A percentile compares a stretch with the other conserved stretches of the same genome.
phyloP scores from a whole-genome alignment of 2,329 filamentous ascomycete genomes.

The Myrmaecium sp. region DNA sequence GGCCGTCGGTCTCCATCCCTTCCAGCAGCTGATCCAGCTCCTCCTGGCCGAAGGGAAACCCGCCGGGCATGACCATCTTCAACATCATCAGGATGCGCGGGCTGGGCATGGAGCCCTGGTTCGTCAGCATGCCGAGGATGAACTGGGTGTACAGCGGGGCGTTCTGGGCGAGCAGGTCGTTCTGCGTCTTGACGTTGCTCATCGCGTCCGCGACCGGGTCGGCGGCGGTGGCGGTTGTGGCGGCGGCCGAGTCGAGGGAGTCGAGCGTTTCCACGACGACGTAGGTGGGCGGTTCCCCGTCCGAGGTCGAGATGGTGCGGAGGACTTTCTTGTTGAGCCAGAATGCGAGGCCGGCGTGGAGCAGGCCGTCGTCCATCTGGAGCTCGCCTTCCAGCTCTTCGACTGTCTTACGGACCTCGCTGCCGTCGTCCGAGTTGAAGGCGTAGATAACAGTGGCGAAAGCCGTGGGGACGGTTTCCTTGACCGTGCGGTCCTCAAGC shows the following conservation, averaged over 20 bases:
- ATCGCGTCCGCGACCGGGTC: conserved; percentile 22
- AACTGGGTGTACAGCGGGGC: conserved; percentile 76
- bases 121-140: conserved; percentile 88
- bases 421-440: conserved; percentile 41
- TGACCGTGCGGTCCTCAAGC: conserved; percentile 61
- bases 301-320: conserved; percentile 33
- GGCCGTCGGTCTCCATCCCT: conserved; percentile 62
- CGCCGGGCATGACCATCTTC: conserved; percentile 75
- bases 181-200: conserved; percentile 32
- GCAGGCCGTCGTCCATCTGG: conserved; percentile 57
- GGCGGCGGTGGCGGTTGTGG: conserved; percentile 19
- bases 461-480: conserved; percentile 61
- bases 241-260: conserved; percentile 12
- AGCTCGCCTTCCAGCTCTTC: conserved; percentile 35
- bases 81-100: conserved; percentile 83
- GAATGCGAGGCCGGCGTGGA: conserved; percentile 49
- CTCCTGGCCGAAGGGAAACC: conserved; percentile 78
- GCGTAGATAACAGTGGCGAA: conserved; percentile 78
- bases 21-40: conserved; percentile 68
- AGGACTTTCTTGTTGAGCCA: conserved; percentile 57
- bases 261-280: conserved; percentile 45
- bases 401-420: conserved; percentile 23
- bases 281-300: conserved; percentile 33
- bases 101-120: conserved; percentile 70
- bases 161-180: conserved; percentile 48